Evolutionary conservation across 805 yeast genomes (phyloP), one percentile per base, ranked within the genome.

Genomic region (Cyberlindnera americana): DNA sequence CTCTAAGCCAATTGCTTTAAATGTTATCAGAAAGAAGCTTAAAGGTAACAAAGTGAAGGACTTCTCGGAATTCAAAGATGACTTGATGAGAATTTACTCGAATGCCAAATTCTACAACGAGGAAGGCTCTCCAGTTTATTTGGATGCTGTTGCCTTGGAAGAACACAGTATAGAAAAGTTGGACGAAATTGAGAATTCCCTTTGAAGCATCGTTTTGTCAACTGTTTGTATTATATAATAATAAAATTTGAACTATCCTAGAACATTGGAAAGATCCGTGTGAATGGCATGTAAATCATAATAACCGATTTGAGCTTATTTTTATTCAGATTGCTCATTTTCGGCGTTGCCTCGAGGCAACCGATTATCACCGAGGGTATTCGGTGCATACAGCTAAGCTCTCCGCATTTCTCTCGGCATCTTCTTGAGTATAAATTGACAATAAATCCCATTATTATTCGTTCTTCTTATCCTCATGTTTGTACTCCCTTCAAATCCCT

Each of bases 41-140:
- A 69, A 70, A 44, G 69, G 66, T n/a, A 69, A 72, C 28, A 65
- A 67, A 10, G 75, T 78, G 47, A 69, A 61, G 23, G 56, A 62
- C 19, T 53, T 78, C 31, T 69, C 62, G 2, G 74, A 69, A 21
- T 70, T 81, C 23, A 62, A 76, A 40, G 80, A 73, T 36, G 86
- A 81, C 44, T 61, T 86, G 44, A 77, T 78, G 46, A 69, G 76
- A 38, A 87, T 91, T 81, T 89, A 81, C 60, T 73, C 79, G 37
- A 90, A 90, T 59, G 97, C 97, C 17, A 75, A 83, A 49, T 78
- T 78, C 35, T 90, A 88, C 62, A 91, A 91, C 53, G 95, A 89
- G 57, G 96, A 88, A 61, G 95, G 95, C 0, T 86, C 96, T 1
- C 68, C 85, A 54, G 91, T 91, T 16, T 86, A 80, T 53, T 71